These are phyloP conservation scores for Alternaria panax DNA, from an alignment of 2,329 filamentous ascomycete genomes.

Conservation along the genomic window DNA sequence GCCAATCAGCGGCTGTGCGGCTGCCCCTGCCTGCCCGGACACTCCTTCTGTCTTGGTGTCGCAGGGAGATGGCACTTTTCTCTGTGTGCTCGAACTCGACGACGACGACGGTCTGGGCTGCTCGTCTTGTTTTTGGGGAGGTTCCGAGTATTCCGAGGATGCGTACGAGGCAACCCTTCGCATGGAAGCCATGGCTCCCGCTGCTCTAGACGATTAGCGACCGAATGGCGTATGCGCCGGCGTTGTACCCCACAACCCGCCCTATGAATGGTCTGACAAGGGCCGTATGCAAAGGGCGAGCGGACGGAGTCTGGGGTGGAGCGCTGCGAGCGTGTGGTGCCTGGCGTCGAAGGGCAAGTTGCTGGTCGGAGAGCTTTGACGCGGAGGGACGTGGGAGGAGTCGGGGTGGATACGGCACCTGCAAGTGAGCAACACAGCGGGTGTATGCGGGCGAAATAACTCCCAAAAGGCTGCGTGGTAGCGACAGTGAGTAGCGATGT, in stretches of 20 bases:
- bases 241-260: conserved; percentile 4
- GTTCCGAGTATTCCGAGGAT: conserved; percentile 19
- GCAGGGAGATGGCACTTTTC: conserved; percentile 28
- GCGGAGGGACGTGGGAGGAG: conserved; percentile 9
- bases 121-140: conserved; percentile 21
- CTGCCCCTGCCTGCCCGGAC: conserved; percentile 11
- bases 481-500: conserved; percentile 21
- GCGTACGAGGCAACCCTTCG: conserved; percentile 29
- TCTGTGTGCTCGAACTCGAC: conserved; percentile 30
- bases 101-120: conserved; percentile 33
- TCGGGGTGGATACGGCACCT: conserved; percentile 1
- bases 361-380: conserved; percentile 8
- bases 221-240: conserved; percentile 4
- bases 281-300: not conserved
- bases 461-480: conserved; percentile 18
- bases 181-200: conserved; percentile 31
- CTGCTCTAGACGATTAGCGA: conserved; percentile 5
- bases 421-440: conserved; percentile 7
- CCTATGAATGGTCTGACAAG: not conserved
- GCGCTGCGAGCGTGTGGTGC: not conserved
- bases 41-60: conserved; percentile 9
- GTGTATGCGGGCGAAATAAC: conserved; percentile 27
- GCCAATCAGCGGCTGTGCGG: conserved; percentile 2
- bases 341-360: conserved; percentile 1
- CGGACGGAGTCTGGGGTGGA: not conserved